These are phyloP conservation scores for Calendula officinalis DNA, from an alignment of 129 eudicot genomes.

Conservation along the genomic window DNA sequence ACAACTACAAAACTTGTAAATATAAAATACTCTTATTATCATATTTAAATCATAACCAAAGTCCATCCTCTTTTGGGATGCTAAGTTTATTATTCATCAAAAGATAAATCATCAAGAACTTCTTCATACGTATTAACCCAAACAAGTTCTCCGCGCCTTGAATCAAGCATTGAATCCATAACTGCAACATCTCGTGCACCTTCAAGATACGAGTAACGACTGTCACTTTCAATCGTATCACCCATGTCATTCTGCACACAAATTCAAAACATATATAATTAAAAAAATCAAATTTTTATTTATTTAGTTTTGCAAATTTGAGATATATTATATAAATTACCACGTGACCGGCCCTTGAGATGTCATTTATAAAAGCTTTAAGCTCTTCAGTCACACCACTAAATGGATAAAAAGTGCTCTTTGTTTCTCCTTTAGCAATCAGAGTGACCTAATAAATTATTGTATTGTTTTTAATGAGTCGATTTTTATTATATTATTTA, in stretches of 20 bases:
- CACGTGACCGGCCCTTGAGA: conserved; percentile 22
- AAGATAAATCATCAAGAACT: too few species aligned
- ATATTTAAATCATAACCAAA: too few species aligned
- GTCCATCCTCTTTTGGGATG: too few species aligned
- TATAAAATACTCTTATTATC: too few species aligned
- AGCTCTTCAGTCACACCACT: conserved; percentile 90
- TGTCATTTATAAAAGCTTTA: conserved; percentile 68
- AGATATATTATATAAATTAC: not conserved
- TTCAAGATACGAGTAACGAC: conserved; percentile 54
- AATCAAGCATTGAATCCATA: conserved; percentile 79
- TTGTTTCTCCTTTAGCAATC: conserved; percentile 51
- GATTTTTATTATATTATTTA: too few species aligned
- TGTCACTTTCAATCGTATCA: conserved; percentile 44
- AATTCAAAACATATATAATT: not conserved
- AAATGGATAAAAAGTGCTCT: conserved; percentile 69
- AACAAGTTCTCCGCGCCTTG: conserved; percentile 58
- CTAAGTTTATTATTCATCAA: too few species aligned
- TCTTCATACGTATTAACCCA: too few species aligned
- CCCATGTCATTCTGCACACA: conserved; percentile 42
- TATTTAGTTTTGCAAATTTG: not conserved
- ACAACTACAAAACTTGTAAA: too few species aligned
- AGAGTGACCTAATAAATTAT: conserved; percentile 39
- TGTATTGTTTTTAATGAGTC: too few species aligned
- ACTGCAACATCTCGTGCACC: conserved; percentile 80
- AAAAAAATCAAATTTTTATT: not conserved